Evolutionary conservation across 306 rosid genomes (phyloP), one percentile per base, ranked within the genome.

Genomic region (Pyrus pyrifolia): DNA sequence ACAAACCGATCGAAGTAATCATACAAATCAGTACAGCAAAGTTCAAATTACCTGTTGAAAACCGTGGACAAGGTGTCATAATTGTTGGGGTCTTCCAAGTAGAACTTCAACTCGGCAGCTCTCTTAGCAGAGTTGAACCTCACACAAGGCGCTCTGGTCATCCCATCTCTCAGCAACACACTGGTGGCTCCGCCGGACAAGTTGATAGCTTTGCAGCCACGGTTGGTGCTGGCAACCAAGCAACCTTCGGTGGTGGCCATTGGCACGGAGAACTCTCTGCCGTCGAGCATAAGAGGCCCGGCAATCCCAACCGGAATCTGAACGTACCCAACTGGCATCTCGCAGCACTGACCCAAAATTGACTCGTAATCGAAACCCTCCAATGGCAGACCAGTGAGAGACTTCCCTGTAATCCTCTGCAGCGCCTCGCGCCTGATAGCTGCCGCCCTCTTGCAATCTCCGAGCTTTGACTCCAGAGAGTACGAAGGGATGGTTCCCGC

Each of bases 161-260:
- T 92, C 30, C 89, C 88, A 22, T 94, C 98, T 35, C 74, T 86
- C 74, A 94, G 86, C 78, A 94, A 62, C 19, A 82, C 77, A 70
- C 91, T 82, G 69, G 79, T 27, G 38, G 98, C 96, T 40, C 98
- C 98, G 4, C 98, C 97, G 9, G 92, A 94, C 49, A 85, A 61
- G 33, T 83, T 79, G 44, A 94, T 94, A 40, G 98, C 97, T 71
- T 94, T 94, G 72, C 88, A 94, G 11, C 98, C 98, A 46, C 98
- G 81, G 81, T 94, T 94, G 3, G 98, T 79, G 71, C 98, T 92
- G 0, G 98, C 98, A 4, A 94, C 90, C 82, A 94, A 79, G 65
- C 90, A 84, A 1, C 98, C 98, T 59, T 94, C 97, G 0, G 98
- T 94, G 42, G 98, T 94, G 15, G 97, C 98, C 98, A 94, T 92